phyloP scores from a whole-genome alignment of 805 yeast species.

The Candida mattraensis region DNA sequence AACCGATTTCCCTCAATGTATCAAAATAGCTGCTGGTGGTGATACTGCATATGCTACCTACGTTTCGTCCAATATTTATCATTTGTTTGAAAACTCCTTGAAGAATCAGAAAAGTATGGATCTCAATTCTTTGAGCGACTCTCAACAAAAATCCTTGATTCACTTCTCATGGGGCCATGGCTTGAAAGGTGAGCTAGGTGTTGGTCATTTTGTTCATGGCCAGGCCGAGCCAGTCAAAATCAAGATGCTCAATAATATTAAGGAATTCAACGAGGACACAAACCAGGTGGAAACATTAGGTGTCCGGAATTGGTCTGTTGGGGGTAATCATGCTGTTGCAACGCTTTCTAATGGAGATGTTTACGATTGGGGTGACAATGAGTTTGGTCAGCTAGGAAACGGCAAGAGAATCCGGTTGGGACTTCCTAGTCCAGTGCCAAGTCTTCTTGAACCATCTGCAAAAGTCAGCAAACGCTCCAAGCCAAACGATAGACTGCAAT shows the following conservation, averaged over 20 bases:
- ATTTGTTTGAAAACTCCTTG: constrained; percentile 34
- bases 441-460: constrained; percentile 59
- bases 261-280: constrained; percentile 53
- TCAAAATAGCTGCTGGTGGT: constrained; percentile 67
- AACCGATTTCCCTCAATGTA: constrained; percentile 46
- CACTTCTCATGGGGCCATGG: constrained; percentile 81
- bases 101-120: constrained; percentile 15
- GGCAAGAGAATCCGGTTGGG: constrained; percentile 66
- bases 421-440: constrained; percentile 54
- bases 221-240: constrained; percentile 65
- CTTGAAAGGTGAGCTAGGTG: constrained; percentile 81
- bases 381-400: constrained; percentile 79
- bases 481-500: constrained; percentile 45
- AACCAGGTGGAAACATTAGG: constrained; percentile 44
- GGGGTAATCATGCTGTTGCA: constrained; percentile 64
- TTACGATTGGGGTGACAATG: constrained; percentile 82
- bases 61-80: constrained; percentile 36
- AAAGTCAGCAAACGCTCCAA: constrained; percentile 19
- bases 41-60: constrained; percentile 57
- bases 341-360: constrained; percentile 65
- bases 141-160: constrained; percentile 32
- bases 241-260: constrained; percentile 44
- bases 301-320: constrained; percentile 55
- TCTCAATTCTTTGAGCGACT: constrained; percentile 21
- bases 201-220: constrained; percentile 72